These are phyloP conservation scores for Phytophthora fragariaefolia DNA, from an alignment of 352 stramenopile genomes.

Conservation along the genomic window DNA sequence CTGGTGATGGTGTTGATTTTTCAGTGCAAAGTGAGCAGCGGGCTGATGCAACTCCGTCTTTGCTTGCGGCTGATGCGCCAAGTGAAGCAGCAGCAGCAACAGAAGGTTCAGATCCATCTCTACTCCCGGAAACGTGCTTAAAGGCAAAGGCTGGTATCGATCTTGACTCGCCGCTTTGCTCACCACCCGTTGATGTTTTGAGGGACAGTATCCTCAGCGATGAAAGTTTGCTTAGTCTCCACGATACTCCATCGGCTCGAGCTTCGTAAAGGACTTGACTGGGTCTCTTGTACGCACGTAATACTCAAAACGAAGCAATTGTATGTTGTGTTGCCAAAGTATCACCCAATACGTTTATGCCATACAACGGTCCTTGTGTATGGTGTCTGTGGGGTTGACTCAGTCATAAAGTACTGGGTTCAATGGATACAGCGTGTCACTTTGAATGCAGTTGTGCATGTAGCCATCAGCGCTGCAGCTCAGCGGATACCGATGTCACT, in stretches of 20 bases:
- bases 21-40: too few relatives aligned
- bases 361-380: too few relatives aligned
- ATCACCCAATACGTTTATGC: too few relatives aligned
- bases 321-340: neutral
- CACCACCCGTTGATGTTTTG: conserved; percentile 10
- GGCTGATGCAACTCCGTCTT: too few relatives aligned
- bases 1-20: too few relatives aligned
- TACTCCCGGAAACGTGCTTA: neutral
- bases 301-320: neutral
- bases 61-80: too few relatives aligned
- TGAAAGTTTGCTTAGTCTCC: conserved; percentile 2
- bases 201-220: conserved; percentile 1
- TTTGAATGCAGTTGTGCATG: conserved; percentile 3
- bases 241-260: neutral
- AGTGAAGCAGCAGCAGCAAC: neutral
- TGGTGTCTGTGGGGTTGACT: too few relatives aligned
- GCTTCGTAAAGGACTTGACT: neutral
- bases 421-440: conserved; percentile 16
- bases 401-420: conserved; percentile 1
- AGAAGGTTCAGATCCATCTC: neutral
- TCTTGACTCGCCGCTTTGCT: conserved; percentile 10
- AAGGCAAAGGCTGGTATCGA: neutral
- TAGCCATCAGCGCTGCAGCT: neutral
- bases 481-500: neutral
- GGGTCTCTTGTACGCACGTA: neutral